phyloP scores from a whole-genome alignment of 2,329 filamentous ascomycete species.

The Boeremia lycopersici region DNA sequence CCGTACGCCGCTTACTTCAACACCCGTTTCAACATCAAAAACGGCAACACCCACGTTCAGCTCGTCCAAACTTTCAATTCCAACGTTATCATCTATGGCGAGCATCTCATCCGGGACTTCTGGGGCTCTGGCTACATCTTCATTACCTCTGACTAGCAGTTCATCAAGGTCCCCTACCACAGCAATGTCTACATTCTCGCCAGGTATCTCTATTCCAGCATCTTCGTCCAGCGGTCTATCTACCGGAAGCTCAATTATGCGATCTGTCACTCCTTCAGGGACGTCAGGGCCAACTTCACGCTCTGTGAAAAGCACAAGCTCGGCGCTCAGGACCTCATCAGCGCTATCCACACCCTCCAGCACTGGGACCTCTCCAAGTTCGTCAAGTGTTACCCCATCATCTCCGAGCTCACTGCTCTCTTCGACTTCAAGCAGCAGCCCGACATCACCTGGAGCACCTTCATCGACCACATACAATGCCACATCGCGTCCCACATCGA shows the following conservation, averaged over 20 bases:
- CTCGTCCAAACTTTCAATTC: not conserved
- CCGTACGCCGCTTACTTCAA: not conserved
- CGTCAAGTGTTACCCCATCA: not conserved
- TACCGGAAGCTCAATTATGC: too few species aligned
- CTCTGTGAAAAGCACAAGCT: too few species aligned
- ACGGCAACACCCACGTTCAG: not conserved
- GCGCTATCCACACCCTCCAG: too few species aligned
- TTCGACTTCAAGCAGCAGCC: not conserved
- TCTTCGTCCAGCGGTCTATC: too few species aligned
- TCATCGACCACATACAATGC: not conserved
- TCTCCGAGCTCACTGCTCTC: not conserved
- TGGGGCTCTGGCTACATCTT: not conserved
- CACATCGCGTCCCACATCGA: not conserved
- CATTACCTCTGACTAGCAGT: not conserved
- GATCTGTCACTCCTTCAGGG: too few species aligned
- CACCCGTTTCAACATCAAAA: not conserved
- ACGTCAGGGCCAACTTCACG: too few species aligned
- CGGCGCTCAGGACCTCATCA: too few species aligned
- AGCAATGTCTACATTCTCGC: too few species aligned
- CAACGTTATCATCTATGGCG: not conserved
- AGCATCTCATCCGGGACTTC: not conserved
- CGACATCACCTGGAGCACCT: not conserved
- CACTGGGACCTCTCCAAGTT: not conserved
- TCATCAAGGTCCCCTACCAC: not conserved
- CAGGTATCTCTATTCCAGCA: too few species aligned